These are phyloP conservation scores for Aspergillus sclerotiicarbonarius DNA, from an alignment of 495 filamentous ascomycete genomes.

Conservation along the genomic window DNA sequence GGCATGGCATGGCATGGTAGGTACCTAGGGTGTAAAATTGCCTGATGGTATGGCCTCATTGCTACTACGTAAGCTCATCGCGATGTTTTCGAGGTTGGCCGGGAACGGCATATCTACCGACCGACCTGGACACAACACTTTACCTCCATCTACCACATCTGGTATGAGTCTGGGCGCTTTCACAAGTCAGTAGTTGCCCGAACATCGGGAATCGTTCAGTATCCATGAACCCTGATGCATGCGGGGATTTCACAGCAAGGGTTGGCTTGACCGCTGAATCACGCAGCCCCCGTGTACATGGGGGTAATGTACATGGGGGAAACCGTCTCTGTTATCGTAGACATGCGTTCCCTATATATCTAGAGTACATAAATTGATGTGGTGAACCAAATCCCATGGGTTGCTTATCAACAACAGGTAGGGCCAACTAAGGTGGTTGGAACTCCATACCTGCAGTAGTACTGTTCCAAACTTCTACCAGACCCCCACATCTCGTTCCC, in stretches of 20 bases:
- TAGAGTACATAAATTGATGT: not conserved
- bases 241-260: not conserved
- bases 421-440: not conserved
- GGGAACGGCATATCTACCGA: too few relatives aligned
- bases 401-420: not conserved
- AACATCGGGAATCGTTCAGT: too few relatives aligned
- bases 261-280: not conserved
- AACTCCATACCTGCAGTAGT: not conserved
- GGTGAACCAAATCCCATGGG: not conserved
- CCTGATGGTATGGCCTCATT: too few relatives aligned
- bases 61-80: too few relatives aligned
- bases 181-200: too few relatives aligned
- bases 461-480: not conserved
- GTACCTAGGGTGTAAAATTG: too few relatives aligned
- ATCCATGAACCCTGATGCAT: too few relatives aligned
- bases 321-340: not conserved
- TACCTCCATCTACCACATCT: too few relatives aligned
- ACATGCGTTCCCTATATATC: not conserved
- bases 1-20: too few relatives aligned
- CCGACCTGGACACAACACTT: too few relatives aligned
- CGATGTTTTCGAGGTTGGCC: too few relatives aligned
- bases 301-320: not conserved
- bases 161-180: too few relatives aligned
- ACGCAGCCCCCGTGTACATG: not conserved
- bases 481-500: slow-evolving; percentile 11